These are phyloP conservation scores for Monosporascus cannonballus DNA, from an alignment of 2,329 filamentous ascomycete genomes.

Conservation along the genomic window DNA sequence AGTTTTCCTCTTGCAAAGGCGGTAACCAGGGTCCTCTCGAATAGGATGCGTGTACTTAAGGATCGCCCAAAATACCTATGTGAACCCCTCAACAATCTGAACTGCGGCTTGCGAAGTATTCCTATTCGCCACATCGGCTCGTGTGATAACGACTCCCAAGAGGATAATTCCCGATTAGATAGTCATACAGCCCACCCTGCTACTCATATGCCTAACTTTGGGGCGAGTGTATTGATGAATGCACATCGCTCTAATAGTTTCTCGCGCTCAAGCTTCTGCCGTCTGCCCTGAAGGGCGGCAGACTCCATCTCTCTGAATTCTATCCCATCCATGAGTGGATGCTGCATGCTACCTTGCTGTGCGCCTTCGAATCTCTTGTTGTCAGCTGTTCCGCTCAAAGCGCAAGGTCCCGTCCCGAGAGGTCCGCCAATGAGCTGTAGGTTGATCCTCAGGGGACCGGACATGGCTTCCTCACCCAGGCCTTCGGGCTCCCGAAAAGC, in stretches of 20 bases:
- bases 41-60: no score
- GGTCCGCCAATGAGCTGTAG: conserved; percentile 17
- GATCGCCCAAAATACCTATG: no score
- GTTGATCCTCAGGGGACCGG: conserved; percentile 1
- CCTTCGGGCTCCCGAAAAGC: conserved; percentile 7
- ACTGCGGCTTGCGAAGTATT: no score
- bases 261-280: background rate
- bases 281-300: background rate
- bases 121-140: no score
- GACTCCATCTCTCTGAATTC: conserved; percentile 1
- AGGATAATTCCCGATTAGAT: no score
- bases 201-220: conserved; percentile 1
- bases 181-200: no score
- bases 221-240: background rate
- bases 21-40: no score
- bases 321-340: background rate
- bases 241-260: conserved; percentile 2
- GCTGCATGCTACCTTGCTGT: background rate
- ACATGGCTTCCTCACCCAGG: background rate
- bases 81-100: no score
- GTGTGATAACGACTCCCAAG: no score
- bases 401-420: conserved; percentile 9
- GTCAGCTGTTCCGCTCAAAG: background rate
- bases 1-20: no score
- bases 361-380: background rate